phyloP scores from a whole-genome alignment of 768 basidiomycete genomes.

The Podaxis mareebaensis region DNA sequence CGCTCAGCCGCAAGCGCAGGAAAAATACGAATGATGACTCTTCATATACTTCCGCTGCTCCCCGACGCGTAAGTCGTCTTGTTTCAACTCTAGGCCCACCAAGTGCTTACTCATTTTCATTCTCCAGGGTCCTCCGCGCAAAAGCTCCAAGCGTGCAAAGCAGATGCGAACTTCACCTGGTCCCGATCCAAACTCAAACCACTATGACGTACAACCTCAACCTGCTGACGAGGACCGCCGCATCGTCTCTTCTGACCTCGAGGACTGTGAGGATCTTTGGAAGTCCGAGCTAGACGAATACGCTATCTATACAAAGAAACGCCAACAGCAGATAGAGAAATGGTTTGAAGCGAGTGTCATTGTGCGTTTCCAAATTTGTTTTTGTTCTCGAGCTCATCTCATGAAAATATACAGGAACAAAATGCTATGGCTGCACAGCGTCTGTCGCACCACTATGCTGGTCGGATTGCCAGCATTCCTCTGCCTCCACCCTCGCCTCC shows the following conservation, averaged over 20 bases:
- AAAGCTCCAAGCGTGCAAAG: conserved; percentile 22
- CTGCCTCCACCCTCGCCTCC: conserved; percentile 34
- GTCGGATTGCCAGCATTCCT: conserved; percentile 48
- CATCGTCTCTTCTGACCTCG: conserved; percentile 73
- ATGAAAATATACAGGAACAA: conserved; percentile 53
- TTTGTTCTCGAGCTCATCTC: conserved; percentile 12
- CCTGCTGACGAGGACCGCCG: conserved; percentile 42
- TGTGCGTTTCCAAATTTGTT: conserved; percentile 37
- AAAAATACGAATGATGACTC: conserved; percentile 50
- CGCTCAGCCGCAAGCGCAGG: conserved; percentile 49
- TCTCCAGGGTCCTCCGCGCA: conserved; percentile 10
- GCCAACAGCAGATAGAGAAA: conserved; percentile 69
- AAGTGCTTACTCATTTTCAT: neutral
- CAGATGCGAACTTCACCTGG: conserved; percentile 31
- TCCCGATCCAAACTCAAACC: conserved; percentile 28
- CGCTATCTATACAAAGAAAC: conserved; percentile 68
- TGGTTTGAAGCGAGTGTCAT: conserved; percentile 70
- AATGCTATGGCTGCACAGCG: conserved; percentile 62
- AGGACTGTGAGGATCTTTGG: conserved; percentile 82
- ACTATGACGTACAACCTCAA: conserved; percentile 22
- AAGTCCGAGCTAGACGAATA: conserved; percentile 67
- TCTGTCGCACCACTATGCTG: conserved; percentile 60
- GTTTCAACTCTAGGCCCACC: conserved; percentile 5
- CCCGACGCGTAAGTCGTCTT: conserved; percentile 55
- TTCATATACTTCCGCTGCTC: conserved; percentile 48